Evolutionary conservation across 805 yeast genomes (phyloP).

Genomic region (Ogataea chonburiensis): DNA sequence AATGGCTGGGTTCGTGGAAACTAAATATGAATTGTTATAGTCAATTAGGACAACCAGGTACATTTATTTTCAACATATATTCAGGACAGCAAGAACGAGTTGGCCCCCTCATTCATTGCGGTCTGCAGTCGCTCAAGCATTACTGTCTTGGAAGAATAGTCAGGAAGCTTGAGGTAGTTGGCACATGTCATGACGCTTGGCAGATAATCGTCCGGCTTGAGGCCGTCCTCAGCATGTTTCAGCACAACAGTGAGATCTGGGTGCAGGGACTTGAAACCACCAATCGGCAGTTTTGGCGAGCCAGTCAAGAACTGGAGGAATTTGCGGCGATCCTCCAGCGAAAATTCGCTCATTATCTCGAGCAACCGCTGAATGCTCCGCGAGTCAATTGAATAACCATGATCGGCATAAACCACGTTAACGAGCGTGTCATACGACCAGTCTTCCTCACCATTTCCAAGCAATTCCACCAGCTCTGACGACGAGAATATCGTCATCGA

Average conservation of each 20-base stretch:
- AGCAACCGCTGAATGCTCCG: constrained; percentile 58
- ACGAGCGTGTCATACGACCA: constrained; percentile 70
- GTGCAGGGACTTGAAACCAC: constrained; percentile 80
- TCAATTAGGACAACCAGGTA: no score
- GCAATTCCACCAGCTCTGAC: constrained; percentile 64
- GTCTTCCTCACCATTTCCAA: constrained; percentile 83
- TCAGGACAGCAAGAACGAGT: constrained; percentile 77
- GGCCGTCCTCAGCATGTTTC: constrained; percentile 72
- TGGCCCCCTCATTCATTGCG: constrained; percentile 87
- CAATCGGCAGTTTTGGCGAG: constrained; percentile 88
- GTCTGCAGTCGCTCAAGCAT: constrained; percentile 57
- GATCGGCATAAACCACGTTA: constrained; percentile 74
- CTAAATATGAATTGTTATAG: constrained; percentile 8
- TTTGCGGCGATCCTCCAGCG: constrained; percentile 54
- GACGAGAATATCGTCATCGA: constrained; percentile 73
- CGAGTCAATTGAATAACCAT: constrained; percentile 80
- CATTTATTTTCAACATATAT: no score
- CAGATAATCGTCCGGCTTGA: constrained; percentile 70
- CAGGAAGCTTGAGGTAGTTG: constrained; percentile 85
- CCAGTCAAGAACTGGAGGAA: constrained; percentile 91
- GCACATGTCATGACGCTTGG: constrained; percentile 99
- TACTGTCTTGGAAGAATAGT: constrained; percentile 62
- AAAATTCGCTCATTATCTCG: constrained; percentile 58
- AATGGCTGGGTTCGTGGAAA: constrained; percentile 25
- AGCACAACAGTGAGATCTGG: constrained; percentile 88